Conservation (phyloP, 2,329 filamentous ascomycete genomes). For the Gliomastix tumulicola region DNA sequence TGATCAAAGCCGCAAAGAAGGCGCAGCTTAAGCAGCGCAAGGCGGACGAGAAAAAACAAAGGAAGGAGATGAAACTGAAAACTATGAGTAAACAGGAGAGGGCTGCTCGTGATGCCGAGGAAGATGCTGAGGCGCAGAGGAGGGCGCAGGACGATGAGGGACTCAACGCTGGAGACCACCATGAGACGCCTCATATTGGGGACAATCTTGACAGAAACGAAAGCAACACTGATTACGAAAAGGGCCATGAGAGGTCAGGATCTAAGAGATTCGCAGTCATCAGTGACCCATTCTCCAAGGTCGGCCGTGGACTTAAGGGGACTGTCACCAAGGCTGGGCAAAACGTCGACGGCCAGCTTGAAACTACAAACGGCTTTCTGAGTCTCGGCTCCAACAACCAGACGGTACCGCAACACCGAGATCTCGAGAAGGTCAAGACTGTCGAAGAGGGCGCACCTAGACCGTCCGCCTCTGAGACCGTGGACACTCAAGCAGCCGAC, state of each 20-base stretch:
- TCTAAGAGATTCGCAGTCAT: conserved; percentile 21
- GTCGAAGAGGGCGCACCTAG: conserved; percentile 17
- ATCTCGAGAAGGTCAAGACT: conserved; percentile 15
- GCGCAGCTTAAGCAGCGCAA: conserved; percentile 63
- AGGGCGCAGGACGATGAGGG: conserved; percentile 44
- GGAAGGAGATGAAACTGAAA: too few species aligned
- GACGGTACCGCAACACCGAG: too few species aligned
- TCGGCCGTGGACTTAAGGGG: conserved; percentile 42
- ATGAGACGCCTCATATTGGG: conserved; percentile 45
- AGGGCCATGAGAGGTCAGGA: too few species aligned
- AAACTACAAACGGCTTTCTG: conserved; percentile 48
- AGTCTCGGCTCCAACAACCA: conserved; percentile 19
- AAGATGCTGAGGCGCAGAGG: conserved; percentile 41
- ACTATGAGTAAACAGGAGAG: conserved; percentile 45
- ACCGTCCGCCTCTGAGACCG: conserved; percentile 13
- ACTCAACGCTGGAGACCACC: conserved; percentile 42
- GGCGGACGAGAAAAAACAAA: conserved; percentile 57
- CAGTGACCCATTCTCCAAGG: conserved; percentile 32
- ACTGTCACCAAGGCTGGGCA: conserved; percentile 36
- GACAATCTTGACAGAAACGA: too few species aligned
- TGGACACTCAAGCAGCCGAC: conserved; percentile 4
- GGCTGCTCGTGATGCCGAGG: conserved; percentile 34
- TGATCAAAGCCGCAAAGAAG: conserved; percentile 75
- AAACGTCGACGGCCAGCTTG: conserved; percentile 44
- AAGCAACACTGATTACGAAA: conserved; percentile 1